These are phyloP conservation scores for Moringa oleifera DNA, from an alignment of 345 rosid species.

Conservation along the genomic window DNA sequence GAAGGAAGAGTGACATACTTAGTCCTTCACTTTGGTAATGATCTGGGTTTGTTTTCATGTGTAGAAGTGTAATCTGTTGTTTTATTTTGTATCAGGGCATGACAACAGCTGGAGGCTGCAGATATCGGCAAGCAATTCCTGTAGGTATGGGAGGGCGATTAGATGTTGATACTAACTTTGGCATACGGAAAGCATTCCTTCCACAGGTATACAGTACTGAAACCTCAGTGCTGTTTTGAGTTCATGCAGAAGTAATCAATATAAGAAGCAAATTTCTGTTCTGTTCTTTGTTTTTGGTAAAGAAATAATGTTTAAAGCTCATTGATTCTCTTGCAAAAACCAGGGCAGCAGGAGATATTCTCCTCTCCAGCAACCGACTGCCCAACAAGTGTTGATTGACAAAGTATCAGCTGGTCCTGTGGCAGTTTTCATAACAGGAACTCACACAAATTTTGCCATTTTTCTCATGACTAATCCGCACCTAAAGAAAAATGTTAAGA, in stretches of 20 bases:
- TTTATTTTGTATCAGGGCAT: constrained; percentile 39
- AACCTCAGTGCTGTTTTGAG: no score
- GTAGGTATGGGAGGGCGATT: constrained; percentile 61
- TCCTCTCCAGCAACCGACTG: constrained; percentile 71
- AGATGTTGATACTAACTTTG: constrained; percentile 61
- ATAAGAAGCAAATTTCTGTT: background rate
- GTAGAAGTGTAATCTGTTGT: no score
- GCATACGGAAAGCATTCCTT: constrained; percentile 70
- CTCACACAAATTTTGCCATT: constrained; percentile 71
- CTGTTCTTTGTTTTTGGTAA: background rate
- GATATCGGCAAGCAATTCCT: constrained; percentile 87
- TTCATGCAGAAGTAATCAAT: no score
- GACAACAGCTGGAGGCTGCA: constrained; percentile 65
- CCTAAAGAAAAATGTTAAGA: constrained; percentile 68
- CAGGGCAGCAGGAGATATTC: constrained; percentile 77
- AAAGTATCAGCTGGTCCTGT: constrained; percentile 67
- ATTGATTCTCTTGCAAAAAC: constrained; percentile 7
- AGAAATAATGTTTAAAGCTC: no score
- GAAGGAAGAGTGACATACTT: no score
- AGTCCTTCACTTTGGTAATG: no score
- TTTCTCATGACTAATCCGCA: constrained; percentile 78
- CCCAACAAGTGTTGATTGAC: constrained; percentile 73
- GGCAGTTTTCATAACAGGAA: constrained; percentile 48
- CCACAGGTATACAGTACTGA: constrained; percentile 47
- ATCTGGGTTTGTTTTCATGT: no score